A percentile compares a stretch with the other conserved stretches of the same genome.
Conservation (phyloP, 768 basidiomycete species). For the Tylopilus balloui region DNA sequence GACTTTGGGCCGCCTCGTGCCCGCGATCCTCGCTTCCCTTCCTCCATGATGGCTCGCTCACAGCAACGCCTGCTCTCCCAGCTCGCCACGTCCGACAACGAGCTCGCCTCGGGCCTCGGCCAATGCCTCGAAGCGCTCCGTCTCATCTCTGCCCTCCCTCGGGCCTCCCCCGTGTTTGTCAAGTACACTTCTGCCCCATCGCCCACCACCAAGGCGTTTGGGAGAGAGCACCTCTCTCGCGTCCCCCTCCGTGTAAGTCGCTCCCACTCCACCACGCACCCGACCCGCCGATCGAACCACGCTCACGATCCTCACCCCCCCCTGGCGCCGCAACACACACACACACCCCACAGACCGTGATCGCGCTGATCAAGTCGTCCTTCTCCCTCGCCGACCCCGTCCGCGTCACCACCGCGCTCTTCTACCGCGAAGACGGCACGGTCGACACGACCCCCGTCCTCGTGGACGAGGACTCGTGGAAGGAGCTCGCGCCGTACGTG, state of each 20-base stretch:
- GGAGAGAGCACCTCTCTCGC: constrained; percentile 30
- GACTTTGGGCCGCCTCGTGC: not conserved
- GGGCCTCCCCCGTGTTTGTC: constrained; percentile 27
- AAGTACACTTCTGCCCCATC: constrained; percentile 18
- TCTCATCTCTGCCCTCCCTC: constrained; percentile 28
- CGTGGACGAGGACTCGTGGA: constrained; percentile 32
- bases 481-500: constrained; percentile 29
- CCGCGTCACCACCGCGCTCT: constrained; percentile 21
- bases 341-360: constrained; percentile 27
- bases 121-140: constrained; percentile 33
- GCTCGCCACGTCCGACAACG: constrained; percentile 30
- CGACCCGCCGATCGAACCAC: too few relatives aligned
- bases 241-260: constrained; percentile 30
- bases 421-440: constrained; percentile 30
- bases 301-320: too few relatives aligned
- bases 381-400: constrained; percentile 17
- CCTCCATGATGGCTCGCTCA: constrained; percentile 22
- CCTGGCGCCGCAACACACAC: too few relatives aligned
- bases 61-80: constrained; percentile 30
- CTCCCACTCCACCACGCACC: too few relatives aligned
- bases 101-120: constrained; percentile 30
- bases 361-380: constrained; percentile 20
- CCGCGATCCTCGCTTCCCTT: not conserved
- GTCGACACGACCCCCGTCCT: constrained; percentile 18
- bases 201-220: constrained; percentile 25